A percentile compares a stretch with the other conserved stretches of the same genome.
These are phyloP conservation scores for Neurospora sp. DNA, from an alignment of 495 filamentous ascomycete genomes.

Conservation along the genomic window DNA sequence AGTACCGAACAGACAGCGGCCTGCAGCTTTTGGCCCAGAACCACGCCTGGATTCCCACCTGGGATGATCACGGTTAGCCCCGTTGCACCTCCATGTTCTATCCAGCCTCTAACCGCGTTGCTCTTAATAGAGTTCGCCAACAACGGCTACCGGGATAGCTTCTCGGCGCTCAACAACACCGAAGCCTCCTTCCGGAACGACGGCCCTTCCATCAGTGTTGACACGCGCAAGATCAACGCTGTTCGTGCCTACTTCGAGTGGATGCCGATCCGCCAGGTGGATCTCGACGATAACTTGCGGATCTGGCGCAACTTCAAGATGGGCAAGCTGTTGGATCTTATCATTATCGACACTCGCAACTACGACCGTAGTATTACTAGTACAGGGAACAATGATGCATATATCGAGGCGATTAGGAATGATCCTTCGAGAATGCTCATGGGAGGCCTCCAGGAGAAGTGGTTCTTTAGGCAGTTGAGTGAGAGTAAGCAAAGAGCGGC, in stretches of 20 bases:
- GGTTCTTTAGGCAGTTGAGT: constrained; percentile 49
- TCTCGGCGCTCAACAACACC: constrained; percentile 48
- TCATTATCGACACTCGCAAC: constrained; percentile 56
- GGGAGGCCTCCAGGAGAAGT: constrained; percentile 52
- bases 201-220: constrained; percentile 46
- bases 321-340: constrained; percentile 49
- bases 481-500: constrained; percentile 43
- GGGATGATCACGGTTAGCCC: constrained; percentile 52
- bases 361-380: constrained; percentile 48
- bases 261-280: constrained; percentile 44
- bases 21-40: constrained; percentile 42
- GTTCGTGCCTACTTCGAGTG: constrained; percentile 60
- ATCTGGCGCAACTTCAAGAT: constrained; percentile 57
- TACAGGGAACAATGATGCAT: constrained; percentile 44
- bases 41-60: constrained; percentile 56
- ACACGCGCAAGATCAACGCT: constrained; percentile 59
- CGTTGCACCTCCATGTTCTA: not conserved
- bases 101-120: not conserved
- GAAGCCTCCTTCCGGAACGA: constrained; percentile 50
- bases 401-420: constrained; percentile 43
- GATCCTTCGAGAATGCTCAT: constrained; percentile 50
- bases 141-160: constrained; percentile 50
- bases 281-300: constrained; percentile 56
- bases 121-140: constrained; percentile 45
- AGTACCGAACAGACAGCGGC: constrained; percentile 38